Evolutionary conservation across 805 yeast genomes (phyloP).

Genomic region (Alloascoidea hylecoeti): DNA sequence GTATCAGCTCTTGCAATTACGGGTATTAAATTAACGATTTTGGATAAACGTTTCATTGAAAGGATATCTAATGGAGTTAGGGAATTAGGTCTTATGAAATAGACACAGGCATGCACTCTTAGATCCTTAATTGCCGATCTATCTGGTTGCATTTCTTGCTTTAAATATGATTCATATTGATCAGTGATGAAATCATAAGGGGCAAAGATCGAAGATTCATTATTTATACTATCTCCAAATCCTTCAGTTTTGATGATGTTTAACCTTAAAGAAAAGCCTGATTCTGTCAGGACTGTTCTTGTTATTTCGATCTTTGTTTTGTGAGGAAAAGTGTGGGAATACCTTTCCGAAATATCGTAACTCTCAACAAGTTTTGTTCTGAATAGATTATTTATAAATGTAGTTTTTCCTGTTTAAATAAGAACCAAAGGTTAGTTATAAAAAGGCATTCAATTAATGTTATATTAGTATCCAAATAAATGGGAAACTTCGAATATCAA

Average conservation of each 20-base stretch:
- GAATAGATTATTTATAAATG: constrained; percentile 76
- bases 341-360: constrained; percentile 23
- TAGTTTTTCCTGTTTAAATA: constrained; percentile 37
- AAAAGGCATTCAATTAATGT: background rate
- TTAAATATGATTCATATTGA: constrained; percentile 79
- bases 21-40: constrained; percentile 79
- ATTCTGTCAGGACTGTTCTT: constrained; percentile 74
- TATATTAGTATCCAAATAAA: background rate
- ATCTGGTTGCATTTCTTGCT: constrained; percentile 85
- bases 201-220: constrained; percentile 76
- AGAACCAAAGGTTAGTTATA: too few species aligned
- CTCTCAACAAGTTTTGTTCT: constrained; percentile 29
- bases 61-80: constrained; percentile 79
- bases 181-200: constrained; percentile 81
- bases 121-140: constrained; percentile 43
- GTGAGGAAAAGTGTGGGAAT: constrained; percentile 44
- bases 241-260: constrained; percentile 90
- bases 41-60: constrained; percentile 70
- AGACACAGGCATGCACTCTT: constrained; percentile 82
- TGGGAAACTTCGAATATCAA: too few species aligned
- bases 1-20: constrained; percentile 86
- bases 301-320: constrained; percentile 71
- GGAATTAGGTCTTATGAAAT: constrained; percentile 83
- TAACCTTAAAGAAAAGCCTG: constrained; percentile 62
- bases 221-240: constrained; percentile 83